Base-by-base conservation (phyloP, 2,329 filamentous ascomycete genomes). In the Colletotrichum lupini region DNA sequence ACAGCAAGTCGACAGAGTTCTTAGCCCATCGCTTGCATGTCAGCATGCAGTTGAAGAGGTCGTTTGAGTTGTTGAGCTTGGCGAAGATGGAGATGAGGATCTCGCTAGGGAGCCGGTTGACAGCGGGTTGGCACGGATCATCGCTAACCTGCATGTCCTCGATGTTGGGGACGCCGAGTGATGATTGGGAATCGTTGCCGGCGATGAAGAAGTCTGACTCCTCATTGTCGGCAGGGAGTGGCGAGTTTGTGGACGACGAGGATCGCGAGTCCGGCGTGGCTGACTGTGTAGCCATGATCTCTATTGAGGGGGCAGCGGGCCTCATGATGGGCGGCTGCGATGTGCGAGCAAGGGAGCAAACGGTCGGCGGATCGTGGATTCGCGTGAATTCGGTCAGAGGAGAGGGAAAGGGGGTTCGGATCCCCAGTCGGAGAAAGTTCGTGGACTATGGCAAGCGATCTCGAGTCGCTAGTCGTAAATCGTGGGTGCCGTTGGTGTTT, bases 1-100 rank as follows among this genome's bases (percentile, higher is more conserved):
- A 99, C 26, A 99, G 88, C 76, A 98, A 89, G 75, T 97, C 96
- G 77, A 98, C 97, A 64, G 94, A 93, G 80, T 98, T 98, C 75
- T 93, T 89, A 32, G 97, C 94, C 97, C 97, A 99, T 75, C 93
- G 91, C 83, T 95, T 95, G 79, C 93, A 98, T n/a, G 98, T 95
- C 76, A 97, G 87, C 94, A 98, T 95, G 83, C 94, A 97, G 83
- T 92, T 92, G 77, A 95, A 89, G 77, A 98, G 89, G 79, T 99
- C 96, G 57, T 87, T 85, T 2, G 95, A 89, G 14, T 89, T 91
- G 78, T 88, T 92, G 71, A 99, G 90, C 82, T 95, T 97, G 46
- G 94, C 88, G 83, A 99, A 98, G 79, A 98, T 93, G 83, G 92
- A 90, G 79, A 99, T 98, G 80, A 98, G 91, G 74, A 99, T 93